These are phyloP conservation scores for Colletotrichum tabaci DNA, from an alignment of 2,329 filamentous ascomycete species.

Conservation along the genomic window DNA sequence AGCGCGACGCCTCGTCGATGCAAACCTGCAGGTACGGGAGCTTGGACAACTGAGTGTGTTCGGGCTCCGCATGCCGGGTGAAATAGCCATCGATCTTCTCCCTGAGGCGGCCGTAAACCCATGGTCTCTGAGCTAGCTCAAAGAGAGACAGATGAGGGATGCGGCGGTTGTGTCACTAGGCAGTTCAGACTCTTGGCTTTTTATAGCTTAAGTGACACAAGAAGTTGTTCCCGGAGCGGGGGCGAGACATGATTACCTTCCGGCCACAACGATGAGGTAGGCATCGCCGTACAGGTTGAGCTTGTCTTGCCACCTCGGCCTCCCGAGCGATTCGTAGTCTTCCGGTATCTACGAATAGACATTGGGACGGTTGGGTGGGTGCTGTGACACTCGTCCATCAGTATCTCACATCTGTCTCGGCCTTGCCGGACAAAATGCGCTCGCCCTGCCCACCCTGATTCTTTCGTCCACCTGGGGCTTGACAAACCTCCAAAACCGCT, in stretches of 20 bases:
- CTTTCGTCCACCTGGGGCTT: conserved; percentile 38
- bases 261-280: conserved; percentile 50
- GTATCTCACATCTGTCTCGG: background rate
- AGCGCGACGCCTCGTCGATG: conserved; percentile 48
- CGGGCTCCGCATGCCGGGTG: conserved; percentile 28
- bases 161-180: conserved; percentile 43
- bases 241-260: conserved; percentile 46
- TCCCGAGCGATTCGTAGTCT: conserved; percentile 44
- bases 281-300: conserved; percentile 49
- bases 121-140: conserved; percentile 37
- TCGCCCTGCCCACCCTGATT: conserved; percentile 27
- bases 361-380: conserved; percentile 46
- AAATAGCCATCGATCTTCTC: conserved; percentile 44
- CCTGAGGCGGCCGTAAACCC: conserved; percentile 12
- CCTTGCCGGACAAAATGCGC: too few relatives aligned
- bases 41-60: conserved; percentile 45
- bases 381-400: conserved; percentile 11
- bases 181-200: background rate
- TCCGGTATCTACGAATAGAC: conserved; percentile 52
- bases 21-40: conserved; percentile 52
- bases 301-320: conserved; percentile 45
- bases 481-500: conserved; percentile 44
- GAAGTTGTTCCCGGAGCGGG: background rate
- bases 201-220: background rate
- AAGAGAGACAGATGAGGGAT: conserved; percentile 42